These are phyloP conservation scores for Geosmithia flava DNA, from an alignment of 2,329 filamentous ascomycete genomes.

Conservation along the genomic window DNA sequence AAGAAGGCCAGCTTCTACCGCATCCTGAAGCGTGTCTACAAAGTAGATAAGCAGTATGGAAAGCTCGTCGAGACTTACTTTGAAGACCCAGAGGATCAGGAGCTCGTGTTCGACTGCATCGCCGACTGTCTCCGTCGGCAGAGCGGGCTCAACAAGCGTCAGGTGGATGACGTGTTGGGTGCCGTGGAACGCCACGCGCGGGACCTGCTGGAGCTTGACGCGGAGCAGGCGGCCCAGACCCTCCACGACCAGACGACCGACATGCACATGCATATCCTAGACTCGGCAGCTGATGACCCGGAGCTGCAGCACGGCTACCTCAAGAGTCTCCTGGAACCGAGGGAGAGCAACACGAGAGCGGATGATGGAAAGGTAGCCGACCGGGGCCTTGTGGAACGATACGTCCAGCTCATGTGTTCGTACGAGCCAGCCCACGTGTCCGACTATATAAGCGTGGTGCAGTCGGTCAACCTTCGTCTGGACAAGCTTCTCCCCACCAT, in stretches of 20 bases:
- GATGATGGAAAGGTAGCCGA: conserved; percentile 21
- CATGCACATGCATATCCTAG: conserved; percentile 54
- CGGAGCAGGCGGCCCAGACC: conserved; percentile 50
- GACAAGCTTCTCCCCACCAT: conserved; percentile 75
- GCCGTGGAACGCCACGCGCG: conserved; percentile 54
- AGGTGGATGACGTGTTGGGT: conserved; percentile 56
- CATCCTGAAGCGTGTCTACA: conserved; percentile 83
- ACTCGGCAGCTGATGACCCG: conserved; percentile 45
- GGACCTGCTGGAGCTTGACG: conserved; percentile 56
- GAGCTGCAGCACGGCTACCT: conserved; percentile 68
- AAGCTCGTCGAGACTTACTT: conserved; percentile 73
- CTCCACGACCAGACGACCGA: conserved; percentile 49
- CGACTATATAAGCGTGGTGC: conserved; percentile 67
- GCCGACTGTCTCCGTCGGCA: conserved; percentile 58
- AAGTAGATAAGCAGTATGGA: conserved; percentile 64
- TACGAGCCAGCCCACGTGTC: conserved; percentile 76
- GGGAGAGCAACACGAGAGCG: not conserved
- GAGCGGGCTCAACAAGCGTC: conserved; percentile 52
- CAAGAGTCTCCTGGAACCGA: conserved; percentile 58
- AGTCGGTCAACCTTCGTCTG: conserved; percentile 65
- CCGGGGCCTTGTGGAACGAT: conserved; percentile 62
- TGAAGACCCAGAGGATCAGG: conserved; percentile 67
- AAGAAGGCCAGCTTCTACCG: conserved; percentile 75
- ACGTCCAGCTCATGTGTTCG: conserved; percentile 82
- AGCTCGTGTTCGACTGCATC: conserved; percentile 69